These are phyloP conservation scores for Russula sp. DNA, from an alignment of 768 basidiomycete species.

Conservation along the genomic window DNA sequence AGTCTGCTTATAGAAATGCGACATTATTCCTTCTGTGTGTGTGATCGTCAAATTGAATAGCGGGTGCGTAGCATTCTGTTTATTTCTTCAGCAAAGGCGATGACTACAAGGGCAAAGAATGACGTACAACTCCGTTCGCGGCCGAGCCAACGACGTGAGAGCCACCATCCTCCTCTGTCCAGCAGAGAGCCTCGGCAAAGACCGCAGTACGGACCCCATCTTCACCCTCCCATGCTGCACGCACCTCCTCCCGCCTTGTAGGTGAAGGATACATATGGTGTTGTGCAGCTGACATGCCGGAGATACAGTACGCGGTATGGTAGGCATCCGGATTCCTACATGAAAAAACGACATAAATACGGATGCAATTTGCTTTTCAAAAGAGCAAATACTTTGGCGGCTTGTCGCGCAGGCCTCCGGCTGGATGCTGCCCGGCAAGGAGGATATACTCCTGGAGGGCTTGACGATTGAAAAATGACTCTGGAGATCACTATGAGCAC, in stretches of 20 bases:
- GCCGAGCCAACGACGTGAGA: conserved; percentile 55
- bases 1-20: conserved; percentile 66
- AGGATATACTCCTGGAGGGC: conserved; percentile 88
- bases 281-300: conserved; percentile 87
- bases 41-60: conserved; percentile 73
- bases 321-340: conserved; percentile 88
- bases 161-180: conserved; percentile 65
- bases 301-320: conserved; percentile 90
- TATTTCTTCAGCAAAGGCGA: conserved; percentile 1
- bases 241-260: conserved; percentile 38
- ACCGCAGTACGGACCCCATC: conserved; percentile 42
- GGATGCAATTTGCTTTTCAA: background rate
- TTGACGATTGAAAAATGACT: conserved; percentile 51
- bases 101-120: background rate
- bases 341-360: conserved; percentile 8
- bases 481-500: conserved; percentile 34
- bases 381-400: conserved; percentile 73
- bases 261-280: conserved; percentile 61
- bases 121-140: conserved; percentile 61
- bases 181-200: conserved; percentile 57
- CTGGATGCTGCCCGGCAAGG: conserved; percentile 77
- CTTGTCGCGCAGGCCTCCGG: conserved; percentile 90
- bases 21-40: conserved; percentile 63
- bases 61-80: conserved; percentile 81
- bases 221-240: conserved; percentile 42